These are phyloP conservation scores for Lasiosphaeria ovina DNA, from an alignment of 495 filamentous ascomycete species.

Conservation along the genomic window DNA sequence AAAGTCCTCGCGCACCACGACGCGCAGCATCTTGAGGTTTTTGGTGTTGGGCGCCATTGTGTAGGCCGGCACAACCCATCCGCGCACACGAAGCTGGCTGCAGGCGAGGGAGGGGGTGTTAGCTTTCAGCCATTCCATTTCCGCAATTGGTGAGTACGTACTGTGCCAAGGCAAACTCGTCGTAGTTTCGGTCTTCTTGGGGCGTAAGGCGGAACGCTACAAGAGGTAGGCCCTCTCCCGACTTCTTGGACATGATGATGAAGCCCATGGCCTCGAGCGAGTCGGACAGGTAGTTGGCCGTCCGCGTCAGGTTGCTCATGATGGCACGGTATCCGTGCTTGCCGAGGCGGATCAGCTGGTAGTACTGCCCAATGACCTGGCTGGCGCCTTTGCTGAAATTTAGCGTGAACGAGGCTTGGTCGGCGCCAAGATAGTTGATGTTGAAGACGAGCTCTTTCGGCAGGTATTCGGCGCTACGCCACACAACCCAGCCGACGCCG, in stretches of 20 bases:
- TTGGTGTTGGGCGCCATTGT: slow-evolving; percentile 87
- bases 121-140: no score
- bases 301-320: slow-evolving; percentile 83
- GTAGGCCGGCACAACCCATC: slow-evolving; percentile 91
- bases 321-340: slow-evolving; percentile 83
- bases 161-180: slow-evolving; percentile 81
- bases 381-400: slow-evolving; percentile 94
- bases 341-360: slow-evolving; percentile 88
- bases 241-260: slow-evolving; percentile 75
- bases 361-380: slow-evolving; percentile 94
- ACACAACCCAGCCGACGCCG: slow-evolving; percentile 90
- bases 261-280: slow-evolving; percentile 72
- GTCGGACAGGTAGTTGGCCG: slow-evolving; percentile 73
- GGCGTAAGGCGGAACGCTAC: slow-evolving; percentile 77
- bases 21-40: slow-evolving; percentile 77
- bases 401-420: slow-evolving; percentile 95
- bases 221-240: slow-evolving; percentile 74
- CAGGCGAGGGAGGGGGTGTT: no score
- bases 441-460: slow-evolving; percentile 93
- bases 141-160: background rate
- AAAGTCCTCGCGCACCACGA: slow-evolving; percentile 90
- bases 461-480: slow-evolving; percentile 78
- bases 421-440: slow-evolving; percentile 93
- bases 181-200: slow-evolving; percentile 59
- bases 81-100: slow-evolving; percentile 67